These are phyloP conservation scores for Fraxinus albicans DNA, from an alignment of 305 asterid species.

Conservation along the genomic window DNA sequence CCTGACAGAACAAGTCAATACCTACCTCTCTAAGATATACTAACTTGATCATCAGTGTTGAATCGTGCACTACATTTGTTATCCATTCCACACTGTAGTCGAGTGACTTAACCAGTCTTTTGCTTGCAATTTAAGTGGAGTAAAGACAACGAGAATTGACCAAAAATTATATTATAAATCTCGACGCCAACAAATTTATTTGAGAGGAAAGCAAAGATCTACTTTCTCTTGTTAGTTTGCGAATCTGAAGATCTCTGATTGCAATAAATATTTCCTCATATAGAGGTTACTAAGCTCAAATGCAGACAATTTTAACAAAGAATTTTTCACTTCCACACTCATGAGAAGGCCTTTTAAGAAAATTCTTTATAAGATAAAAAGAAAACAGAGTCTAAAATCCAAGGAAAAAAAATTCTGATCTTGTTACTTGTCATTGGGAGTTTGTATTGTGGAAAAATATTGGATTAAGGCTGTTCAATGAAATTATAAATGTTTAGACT, in stretches of 20 bases:
- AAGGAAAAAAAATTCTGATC: neutral
- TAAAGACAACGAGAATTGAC: neutral
- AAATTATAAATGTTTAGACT: too few relatives aligned
- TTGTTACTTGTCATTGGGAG: too few relatives aligned
- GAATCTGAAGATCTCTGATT: too few relatives aligned
- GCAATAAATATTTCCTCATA: neutral
- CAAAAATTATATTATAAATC: too few relatives aligned
- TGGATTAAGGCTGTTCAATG: too few relatives aligned
- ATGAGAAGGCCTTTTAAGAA: neutral
- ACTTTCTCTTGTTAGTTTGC: too few relatives aligned
- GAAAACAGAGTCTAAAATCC: neutral
- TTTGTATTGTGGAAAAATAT: too few relatives aligned
- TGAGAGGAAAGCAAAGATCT: neutral
- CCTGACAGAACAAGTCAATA: too few relatives aligned
- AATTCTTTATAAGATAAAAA: neutral
- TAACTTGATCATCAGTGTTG: neutral
- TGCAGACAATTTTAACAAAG: neutral
- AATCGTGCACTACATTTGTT: neutral
- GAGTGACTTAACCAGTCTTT: neutral
- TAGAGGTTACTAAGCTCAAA: neutral
- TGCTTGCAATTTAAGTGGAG: neutral
- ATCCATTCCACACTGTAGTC: neutral
- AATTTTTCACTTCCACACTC: neutral
- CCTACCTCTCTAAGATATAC: too few relatives aligned
- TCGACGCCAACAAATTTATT: neutral